A percentile compares a stretch with the other conserved stretches of the same genome.
These are phyloP conservation scores for Citrus trifoliata DNA, from an alignment of 345 rosid species.

Conservation along the genomic window DNA sequence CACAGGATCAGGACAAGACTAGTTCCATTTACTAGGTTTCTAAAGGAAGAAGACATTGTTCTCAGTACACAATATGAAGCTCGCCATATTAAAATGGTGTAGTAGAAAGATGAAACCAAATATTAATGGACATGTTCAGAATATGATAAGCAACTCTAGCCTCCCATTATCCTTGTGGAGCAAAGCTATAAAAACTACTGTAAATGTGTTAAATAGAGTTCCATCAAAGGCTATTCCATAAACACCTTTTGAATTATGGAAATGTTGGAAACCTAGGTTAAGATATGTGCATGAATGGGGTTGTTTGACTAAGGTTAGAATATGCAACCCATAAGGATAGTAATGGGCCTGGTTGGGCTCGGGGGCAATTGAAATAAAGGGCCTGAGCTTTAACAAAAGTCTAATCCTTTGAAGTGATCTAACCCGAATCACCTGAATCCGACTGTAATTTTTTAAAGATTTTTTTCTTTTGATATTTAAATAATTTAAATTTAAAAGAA, in stretches of 20 bases:
- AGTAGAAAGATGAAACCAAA: background rate
- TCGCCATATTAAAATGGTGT: background rate
- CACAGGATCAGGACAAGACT: background rate
- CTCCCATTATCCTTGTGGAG: background rate
- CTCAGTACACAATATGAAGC: background rate
- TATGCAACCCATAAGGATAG: too few species aligned
- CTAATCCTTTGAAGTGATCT: background rate
- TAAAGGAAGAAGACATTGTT: background rate
- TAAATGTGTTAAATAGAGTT: background rate
- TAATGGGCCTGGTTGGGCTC: too few species aligned
- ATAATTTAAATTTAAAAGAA: too few species aligned
- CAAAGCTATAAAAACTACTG: background rate
- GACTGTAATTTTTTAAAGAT: too few species aligned
- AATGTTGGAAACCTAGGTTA: too few species aligned
- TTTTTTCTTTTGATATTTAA: too few species aligned
- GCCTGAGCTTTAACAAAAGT: too few species aligned
- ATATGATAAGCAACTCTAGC: background rate
- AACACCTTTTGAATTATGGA: background rate
- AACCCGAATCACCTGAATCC: rapidly evolving
- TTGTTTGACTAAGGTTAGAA: background rate
- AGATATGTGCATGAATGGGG: background rate
- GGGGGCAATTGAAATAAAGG: too few species aligned
- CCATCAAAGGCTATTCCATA: background rate
- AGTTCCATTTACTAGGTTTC: background rate
- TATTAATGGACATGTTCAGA: background rate